phyloP scores from a whole-genome alignment of 257 asterid genomes.

The Henckelia pumila region DNA sequence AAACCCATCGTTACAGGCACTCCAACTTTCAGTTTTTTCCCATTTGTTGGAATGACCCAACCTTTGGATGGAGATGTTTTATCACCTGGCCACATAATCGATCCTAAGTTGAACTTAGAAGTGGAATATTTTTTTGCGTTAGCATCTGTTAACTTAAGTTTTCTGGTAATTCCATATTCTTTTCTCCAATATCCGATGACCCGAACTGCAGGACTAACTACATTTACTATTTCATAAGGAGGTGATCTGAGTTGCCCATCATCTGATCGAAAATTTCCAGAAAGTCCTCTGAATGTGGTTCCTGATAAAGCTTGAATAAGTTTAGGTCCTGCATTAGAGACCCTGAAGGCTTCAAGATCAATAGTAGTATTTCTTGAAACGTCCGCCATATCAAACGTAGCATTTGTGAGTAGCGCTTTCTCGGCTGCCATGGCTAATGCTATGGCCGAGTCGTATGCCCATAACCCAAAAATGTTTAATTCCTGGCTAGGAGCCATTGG shows the following conservation, averaged over 20 bases:
- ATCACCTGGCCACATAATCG: conserved; percentile 28
- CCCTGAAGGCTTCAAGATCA: conserved; percentile 16
- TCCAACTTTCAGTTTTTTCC: conserved; percentile 14
- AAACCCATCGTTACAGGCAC: conserved; percentile 14
- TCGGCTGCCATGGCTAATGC: conserved; percentile 29
- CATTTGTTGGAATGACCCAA: conserved; percentile 21
- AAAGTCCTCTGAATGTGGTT: conserved; percentile 16
- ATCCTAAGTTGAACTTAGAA: neutral
- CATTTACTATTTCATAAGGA: conserved; percentile 24
- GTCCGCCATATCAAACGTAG: neutral
- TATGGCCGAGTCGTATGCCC: conserved; percentile 26
- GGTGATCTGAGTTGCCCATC: conserved; percentile 23
- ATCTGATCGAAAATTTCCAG: conserved; percentile 17
- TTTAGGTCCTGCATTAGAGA: conserved; percentile 16
- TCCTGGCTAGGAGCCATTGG: neutral
- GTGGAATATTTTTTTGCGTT: neutral
- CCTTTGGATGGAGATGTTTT: conserved; percentile 18
- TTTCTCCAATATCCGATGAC: conserved; percentile 24
- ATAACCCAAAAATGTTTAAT: conserved; percentile 11
- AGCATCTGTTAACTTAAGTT: neutral
- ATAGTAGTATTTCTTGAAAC: neutral
- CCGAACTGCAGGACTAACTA: conserved; percentile 8
- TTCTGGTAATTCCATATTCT: conserved; percentile 19
- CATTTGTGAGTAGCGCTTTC: neutral
- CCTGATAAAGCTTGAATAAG: conserved; percentile 10